A percentile compares a stretch with the other conserved stretches of the same genome.
These are phyloP conservation scores for Emydomyces testavorans DNA, from an alignment of 2,329 filamentous ascomycete genomes.

Conservation along the genomic window DNA sequence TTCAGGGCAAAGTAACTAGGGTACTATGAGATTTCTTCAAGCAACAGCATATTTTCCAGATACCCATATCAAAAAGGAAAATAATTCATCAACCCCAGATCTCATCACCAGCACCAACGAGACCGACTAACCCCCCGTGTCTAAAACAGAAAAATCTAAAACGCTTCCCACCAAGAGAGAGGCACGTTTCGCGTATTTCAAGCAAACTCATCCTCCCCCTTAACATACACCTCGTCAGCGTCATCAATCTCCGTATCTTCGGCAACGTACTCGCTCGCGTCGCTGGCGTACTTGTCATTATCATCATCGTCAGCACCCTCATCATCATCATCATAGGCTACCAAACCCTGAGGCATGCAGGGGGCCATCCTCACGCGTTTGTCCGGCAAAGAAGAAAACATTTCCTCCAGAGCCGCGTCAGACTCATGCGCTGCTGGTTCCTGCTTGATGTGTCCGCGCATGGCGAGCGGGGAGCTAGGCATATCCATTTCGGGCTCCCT, in stretches of 20 bases:
- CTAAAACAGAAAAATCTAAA: not conserved
- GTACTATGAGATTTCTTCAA: too few species aligned
- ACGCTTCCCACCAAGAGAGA: too few species aligned
- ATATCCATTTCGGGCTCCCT: not conserved
- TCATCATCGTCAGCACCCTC: conserved; percentile 13
- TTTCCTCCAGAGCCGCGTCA: conserved; percentile 2
- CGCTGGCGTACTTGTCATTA: conserved; percentile 13
- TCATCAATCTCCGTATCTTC: conserved; percentile 3
- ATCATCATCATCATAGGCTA: conserved; percentile 15
- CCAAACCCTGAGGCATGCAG: conserved; percentile 16
- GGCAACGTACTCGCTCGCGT: conserved; percentile 12
- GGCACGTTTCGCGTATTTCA: not conserved
- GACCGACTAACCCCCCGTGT: not conserved
- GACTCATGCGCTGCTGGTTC: not conserved
- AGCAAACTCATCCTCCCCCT: conserved; percentile 5
- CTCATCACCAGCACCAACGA: not conserved
- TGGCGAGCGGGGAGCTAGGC: not conserved
- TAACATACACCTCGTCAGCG: not conserved
- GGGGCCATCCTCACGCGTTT: conserved; percentile 20
- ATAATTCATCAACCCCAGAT: too few species aligned
- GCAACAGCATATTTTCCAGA: too few species aligned
- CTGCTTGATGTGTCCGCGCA: not conserved
- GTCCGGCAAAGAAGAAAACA: not conserved
- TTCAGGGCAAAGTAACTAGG: too few species aligned
- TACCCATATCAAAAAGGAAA: too few species aligned